These are phyloP conservation scores for Boletus semigastroideus DNA, from an alignment of 1,284 basidiomycete species.

Conservation along the genomic window DNA sequence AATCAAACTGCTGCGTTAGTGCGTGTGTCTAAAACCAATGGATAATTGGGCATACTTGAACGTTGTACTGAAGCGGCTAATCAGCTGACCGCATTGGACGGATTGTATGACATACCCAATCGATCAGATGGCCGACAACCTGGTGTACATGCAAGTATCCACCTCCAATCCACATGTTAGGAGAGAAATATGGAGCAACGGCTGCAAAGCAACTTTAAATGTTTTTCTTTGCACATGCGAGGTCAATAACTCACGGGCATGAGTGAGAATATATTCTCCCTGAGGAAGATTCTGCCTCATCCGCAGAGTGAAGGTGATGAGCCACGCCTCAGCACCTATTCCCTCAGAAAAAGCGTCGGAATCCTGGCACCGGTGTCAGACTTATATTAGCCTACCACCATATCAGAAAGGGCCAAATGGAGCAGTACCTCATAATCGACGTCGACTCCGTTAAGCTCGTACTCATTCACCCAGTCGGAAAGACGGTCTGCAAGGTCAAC, in stretches of 20 bases:
- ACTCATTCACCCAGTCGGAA: background rate
- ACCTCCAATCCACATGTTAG: background rate
- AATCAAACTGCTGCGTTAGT: background rate
- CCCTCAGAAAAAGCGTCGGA: background rate
- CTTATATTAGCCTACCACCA: background rate
- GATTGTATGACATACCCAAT: background rate
- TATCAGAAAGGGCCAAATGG: background rate
- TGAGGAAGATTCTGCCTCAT: background rate
- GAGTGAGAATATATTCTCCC: background rate
- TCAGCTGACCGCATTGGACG: background rate
- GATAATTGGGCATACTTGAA: background rate
- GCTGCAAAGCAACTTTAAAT: background rate
- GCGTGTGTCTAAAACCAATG: background rate
- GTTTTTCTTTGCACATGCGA: background rate
- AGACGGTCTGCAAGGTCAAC: background rate
- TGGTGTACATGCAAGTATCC: constrained; percentile 1
- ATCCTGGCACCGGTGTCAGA: background rate
- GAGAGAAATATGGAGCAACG: constrained; percentile 2
- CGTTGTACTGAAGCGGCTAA: background rate
- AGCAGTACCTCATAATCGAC: constrained; percentile 4
- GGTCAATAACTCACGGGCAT: background rate
- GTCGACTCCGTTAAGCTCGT: constrained; percentile 1
- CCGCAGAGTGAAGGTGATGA: no score
- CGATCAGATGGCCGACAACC: background rate
- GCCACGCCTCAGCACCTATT: background rate